Base-by-base conservation (phyloP, 441 rosid species). In the Codiaeum variegatum region DNA sequence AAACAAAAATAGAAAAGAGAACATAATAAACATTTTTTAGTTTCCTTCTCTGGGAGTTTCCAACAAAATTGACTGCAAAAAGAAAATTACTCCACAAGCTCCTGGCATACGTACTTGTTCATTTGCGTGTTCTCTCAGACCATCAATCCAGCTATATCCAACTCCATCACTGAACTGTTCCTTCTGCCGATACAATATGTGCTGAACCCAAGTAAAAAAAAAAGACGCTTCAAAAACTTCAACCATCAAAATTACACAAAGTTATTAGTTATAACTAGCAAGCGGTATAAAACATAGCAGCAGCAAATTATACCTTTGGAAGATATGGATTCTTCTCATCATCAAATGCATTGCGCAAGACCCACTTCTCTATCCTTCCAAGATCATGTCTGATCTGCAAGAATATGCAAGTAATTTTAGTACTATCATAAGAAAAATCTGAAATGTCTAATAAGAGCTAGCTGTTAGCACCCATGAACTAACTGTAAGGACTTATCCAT, bases 121-220 rank as follows among this genome's bases (percentile, higher is more conserved):
- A 79, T 85, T 81, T 61, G 98, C 93, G 65, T 91, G 97, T 79
- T 91, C 95, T 81, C 88, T 91, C 81, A 94, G 70, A 71, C 98
- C 93, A 81, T 94, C 98, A 83, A 94, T 94, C 97, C 98, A 94
- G 62, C 95, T 89, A 82, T 94, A 91, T 18, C 98, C 98, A 74
- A 94, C 97, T 80, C 98, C 98, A 79, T 94, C 98, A 73, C 98
- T 91, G 85, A 91, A 94, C 74, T 94, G 98, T 79, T 94, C 98
- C 80, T 94, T 91, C 84, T 94, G 98, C 82, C 98, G 82, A 83
- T 89, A 91, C 26, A 94, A 67, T 79, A 94, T 94, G 87, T 88
- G 95, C 96, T 91, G 77, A 76, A 82, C 78, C 78, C 49, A 31
- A 47, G 60, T 15, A 62, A 56, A 61, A 58, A 67, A 36, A 24